phyloP scores from a whole-genome alignment of 202 grass and related monocot genomes.

The Alloteropsis angusta region DNA sequence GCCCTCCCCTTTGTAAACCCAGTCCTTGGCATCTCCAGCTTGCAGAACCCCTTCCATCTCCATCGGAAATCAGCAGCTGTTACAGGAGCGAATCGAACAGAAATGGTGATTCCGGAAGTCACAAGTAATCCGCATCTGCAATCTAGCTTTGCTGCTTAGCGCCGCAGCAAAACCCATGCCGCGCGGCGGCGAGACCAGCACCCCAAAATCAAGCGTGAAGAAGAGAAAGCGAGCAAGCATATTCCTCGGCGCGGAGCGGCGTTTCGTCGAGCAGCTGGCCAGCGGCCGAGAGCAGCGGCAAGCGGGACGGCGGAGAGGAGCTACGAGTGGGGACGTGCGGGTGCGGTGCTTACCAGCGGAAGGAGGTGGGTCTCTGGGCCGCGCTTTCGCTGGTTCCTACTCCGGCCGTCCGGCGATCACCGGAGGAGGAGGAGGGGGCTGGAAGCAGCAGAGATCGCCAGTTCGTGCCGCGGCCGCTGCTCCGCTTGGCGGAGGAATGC shows the following conservation, averaged over 20 bases:
- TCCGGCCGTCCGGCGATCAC: background rate
- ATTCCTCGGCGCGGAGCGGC: background rate
- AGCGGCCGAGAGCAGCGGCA: background rate
- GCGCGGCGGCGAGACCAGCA: background rate
- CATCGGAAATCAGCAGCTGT: background rate
- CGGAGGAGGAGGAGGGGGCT: background rate
- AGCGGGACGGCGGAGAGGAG: background rate
- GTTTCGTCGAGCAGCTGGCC: slow-evolving; percentile 26
- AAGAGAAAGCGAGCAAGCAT: background rate
- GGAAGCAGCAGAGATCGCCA: background rate
- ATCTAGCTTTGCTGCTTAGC: background rate
- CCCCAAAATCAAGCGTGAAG: background rate
- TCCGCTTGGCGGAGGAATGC: background rate
- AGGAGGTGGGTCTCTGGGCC: background rate
- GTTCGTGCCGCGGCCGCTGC: background rate
- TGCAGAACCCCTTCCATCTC: slow-evolving; percentile 43
- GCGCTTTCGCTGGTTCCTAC: background rate
- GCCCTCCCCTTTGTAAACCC: slow-evolving; percentile 96
- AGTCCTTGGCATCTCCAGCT: slow-evolving; percentile 48
- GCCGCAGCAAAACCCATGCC: background rate
- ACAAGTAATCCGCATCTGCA: background rate
- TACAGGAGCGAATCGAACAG: background rate
- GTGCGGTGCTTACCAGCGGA: slow-evolving; percentile 21
- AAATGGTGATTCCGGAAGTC: background rate
- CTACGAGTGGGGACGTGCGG: background rate